Conservation (phyloP, 106 monocot genomes). For the Apostasia ramifera region DNA sequence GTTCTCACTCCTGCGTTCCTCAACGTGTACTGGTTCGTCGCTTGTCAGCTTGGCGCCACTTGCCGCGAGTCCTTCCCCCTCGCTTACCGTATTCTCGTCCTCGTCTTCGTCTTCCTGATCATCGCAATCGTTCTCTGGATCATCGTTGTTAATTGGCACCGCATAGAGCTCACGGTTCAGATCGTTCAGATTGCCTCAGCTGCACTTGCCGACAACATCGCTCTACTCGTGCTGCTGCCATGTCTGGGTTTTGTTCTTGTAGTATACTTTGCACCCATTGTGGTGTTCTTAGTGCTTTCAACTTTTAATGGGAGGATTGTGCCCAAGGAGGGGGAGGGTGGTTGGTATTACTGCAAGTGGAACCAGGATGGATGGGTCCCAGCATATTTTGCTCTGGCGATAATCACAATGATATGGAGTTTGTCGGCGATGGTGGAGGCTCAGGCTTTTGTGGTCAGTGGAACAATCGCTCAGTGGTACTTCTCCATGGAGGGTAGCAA, state of each 20-base stretch:
- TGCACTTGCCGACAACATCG: slow-evolving; percentile 51
- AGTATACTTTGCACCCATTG: slow-evolving; percentile 42
- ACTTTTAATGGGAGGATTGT: slow-evolving; percentile 62
- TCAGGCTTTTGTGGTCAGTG: slow-evolving; percentile 75
- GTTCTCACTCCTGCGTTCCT: slow-evolving; percentile 48
- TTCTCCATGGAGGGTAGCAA: slow-evolving; percentile 49
- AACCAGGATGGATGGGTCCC: slow-evolving; percentile 76
- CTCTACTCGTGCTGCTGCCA: slow-evolving; percentile 42
- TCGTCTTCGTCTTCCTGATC: slow-evolving; percentile 60
- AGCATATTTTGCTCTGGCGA: slow-evolving; percentile 64
- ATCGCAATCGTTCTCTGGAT: slow-evolving; percentile 56
- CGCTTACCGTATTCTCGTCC: slow-evolving; percentile 54
- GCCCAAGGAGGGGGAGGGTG: slow-evolving; percentile 23
- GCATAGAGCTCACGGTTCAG: slow-evolving; percentile 55
- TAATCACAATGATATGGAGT: slow-evolving; percentile 78
- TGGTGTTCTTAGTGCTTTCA: slow-evolving; percentile 68
- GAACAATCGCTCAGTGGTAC: slow-evolving; percentile 89
- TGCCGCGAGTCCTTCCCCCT: slow-evolving; percentile 51
- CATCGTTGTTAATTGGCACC: slow-evolving; percentile 67
- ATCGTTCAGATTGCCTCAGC: slow-evolving; percentile 46
- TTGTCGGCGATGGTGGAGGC: slow-evolving; percentile 58
- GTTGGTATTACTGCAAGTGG: slow-evolving; percentile 51
- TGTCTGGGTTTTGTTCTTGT: slow-evolving; percentile 32
- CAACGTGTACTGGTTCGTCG: slow-evolving; percentile 85
- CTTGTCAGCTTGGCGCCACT: slow-evolving; percentile 27